Evolutionary conservation across 805 yeast genomes (phyloP).

Genomic region (Sungouiella thailandica): DNA sequence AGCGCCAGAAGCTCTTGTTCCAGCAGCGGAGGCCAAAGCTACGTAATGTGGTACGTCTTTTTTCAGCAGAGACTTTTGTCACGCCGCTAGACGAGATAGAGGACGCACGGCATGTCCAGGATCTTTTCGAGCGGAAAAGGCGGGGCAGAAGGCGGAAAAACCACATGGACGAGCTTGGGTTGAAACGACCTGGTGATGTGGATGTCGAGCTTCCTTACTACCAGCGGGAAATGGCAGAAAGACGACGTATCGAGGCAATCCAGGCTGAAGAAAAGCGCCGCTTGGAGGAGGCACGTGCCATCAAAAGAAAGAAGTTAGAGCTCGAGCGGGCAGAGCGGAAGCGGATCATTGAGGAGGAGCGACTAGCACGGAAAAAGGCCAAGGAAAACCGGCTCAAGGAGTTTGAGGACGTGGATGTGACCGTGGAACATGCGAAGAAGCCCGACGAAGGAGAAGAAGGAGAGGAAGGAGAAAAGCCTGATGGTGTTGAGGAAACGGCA

Average conservation of each 20-base stretch:
- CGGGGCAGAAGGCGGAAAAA: constrained; percentile 41
- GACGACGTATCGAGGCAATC: constrained; percentile 19
- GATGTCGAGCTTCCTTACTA: constrained; percentile 23
- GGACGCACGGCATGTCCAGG: constrained; percentile 38
- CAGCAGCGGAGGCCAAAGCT: constrained; percentile 60
- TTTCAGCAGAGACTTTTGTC: constrained; percentile 44
- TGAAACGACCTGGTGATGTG: constrained; percentile 28
- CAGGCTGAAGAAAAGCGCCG: constrained; percentile 2
- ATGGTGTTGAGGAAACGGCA: neutral
- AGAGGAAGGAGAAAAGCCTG: constrained; percentile 8
- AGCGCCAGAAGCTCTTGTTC: constrained; percentile 68
- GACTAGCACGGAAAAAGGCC: constrained; percentile 2
- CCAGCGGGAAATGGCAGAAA: constrained; percentile 21
- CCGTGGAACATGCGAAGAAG: neutral
- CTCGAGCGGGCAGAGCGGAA: constrained; percentile 4
- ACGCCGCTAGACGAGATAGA: constrained; percentile 63
- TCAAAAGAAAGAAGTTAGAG: constrained; percentile 12
- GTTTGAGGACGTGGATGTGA: constrained; percentile 2
- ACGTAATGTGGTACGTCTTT: constrained; percentile 51
- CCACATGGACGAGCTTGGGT: constrained; percentile 24
- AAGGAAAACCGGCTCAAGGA: constrained; percentile 5
- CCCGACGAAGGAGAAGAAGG: constrained; percentile 5
- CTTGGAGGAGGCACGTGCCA: constrained; percentile 1
- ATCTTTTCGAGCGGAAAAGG: constrained; percentile 32
- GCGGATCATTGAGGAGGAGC: constrained; percentile 6